Base-by-base conservation (phyloP, 805 yeast genomes). In the Dipodascopsis tothii region DNA sequence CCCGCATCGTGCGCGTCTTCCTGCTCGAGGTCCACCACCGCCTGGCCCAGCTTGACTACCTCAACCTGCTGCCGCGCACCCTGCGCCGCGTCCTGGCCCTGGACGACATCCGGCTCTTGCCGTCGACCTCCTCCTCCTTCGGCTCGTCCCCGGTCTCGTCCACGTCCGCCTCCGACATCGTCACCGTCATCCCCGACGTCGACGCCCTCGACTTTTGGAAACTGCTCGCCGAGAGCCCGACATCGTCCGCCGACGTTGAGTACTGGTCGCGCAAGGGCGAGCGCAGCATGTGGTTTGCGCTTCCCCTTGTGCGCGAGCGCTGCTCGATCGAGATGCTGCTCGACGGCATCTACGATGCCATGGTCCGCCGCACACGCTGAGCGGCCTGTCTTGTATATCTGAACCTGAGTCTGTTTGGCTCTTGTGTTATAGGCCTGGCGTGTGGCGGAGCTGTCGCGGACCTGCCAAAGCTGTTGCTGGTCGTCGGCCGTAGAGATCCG, bases 241-340 rank as follows among this genome's bases (percentile, higher is more conserved):
- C 80, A 55, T 73, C 81, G 21, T 62, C 68, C 58, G 81, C 77
- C 45, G 87, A 85, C 60, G 81, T 87, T 19, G 82, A 86, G 3
- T 85, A 86, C 59, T 90, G 96, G 94, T 78, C 87, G 11, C 67
- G 74, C 41, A 85, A 88, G 25, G 98, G 98, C 3, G 96, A 90
- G 61, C 70, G 82, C 51, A 82, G 95, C 35, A 86, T 87, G 1
- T 92, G 97, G 97, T 94, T 95, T 1, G 74, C 85, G 40, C 70
- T 85, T 48, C 85, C 95, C 0, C 67, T 87, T 30, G 69, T 92
- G 23, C 80, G 87, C 78, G 82, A 95, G 1, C 69, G 98, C 37
- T 84, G 96, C 56, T 78, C 88, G 1, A 82, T 90, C 42, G 98
- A 90, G 67, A 85, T 82, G 64, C 82, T 87, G 21, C 68, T 90